Base-by-base conservation (phyloP, 179 eudicot genomes). In the Spinacia oleracea region DNA sequence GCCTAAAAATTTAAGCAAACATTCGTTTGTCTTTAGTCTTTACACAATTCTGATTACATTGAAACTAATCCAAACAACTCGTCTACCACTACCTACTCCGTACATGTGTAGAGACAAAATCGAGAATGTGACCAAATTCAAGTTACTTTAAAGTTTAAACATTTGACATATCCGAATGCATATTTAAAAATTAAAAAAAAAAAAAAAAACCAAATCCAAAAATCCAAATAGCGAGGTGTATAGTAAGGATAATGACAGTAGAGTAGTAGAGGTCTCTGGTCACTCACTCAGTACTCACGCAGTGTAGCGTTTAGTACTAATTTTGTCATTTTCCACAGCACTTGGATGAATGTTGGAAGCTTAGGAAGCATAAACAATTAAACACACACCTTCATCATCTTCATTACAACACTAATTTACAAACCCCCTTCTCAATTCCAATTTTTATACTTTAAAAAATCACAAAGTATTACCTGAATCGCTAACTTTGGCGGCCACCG, bases 401-500 rank as follows among this genome's bases (percentile, higher is more conserved):
- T 70, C 55, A n/a, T n/a, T n/a, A n/a, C 6, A 38, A 38, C 40
- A 38, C 40, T 3, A 38, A 35, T 35, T 35, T n/a, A n/a, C n/a
- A 35, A 35, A 38, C 12, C 51, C 1, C 51, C 18, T n/a, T n/a
- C n/a, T n/a, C 18, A 15, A 51, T 51, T 14, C 0, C 18, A 51
- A 14, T 14, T 8, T 20, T n/a, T n/a, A n/a, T n/a, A n/a, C n/a
- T n/a, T n/a, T n/a, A n/a, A n/a, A n/a, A n/a, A n/a, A n/a, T n/a
- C n/a, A n/a, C n/a, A n/a, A n/a, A n/a, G n/a, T n/a, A n/a, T n/a
- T n/a, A 53, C 16, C 58, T 69, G 75, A 70, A 45, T 78, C 40
- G 80, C 46, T 71, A 27, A 71, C 32, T 25, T 40, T 70, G 81
- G 81, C 81, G 81, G 76, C 74, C 81, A 78, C 76, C 81, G 76